Conservation (phyloP, 2,329 filamentous ascomycete genomes). For the Aspergillus sp. region DNA sequence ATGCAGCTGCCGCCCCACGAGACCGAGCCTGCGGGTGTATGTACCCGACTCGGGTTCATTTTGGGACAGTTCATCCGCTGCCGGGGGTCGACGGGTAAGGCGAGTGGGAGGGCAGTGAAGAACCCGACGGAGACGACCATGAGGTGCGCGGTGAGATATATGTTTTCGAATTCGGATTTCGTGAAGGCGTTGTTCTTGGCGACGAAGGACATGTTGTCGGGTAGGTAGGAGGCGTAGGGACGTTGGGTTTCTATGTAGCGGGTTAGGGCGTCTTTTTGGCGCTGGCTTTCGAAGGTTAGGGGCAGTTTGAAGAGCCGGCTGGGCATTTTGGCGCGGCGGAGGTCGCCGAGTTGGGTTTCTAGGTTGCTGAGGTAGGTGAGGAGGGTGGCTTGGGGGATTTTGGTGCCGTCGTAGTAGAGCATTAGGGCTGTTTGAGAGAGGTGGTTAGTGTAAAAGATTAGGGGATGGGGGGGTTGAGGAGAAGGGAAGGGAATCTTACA, state of each 20-base stretch:
- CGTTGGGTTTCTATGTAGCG: constrained; percentile 64
- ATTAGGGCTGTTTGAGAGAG: constrained; percentile 34
- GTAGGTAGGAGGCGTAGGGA: constrained; percentile 61
- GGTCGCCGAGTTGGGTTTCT: constrained; percentile 41
- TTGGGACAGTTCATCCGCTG: constrained; percentile 56
- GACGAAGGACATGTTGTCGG: constrained; percentile 60
- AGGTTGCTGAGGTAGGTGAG: constrained; percentile 37
- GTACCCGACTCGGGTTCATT: constrained; percentile 57
- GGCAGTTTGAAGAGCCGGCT: constrained; percentile 48
- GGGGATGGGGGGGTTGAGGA: too few species aligned
- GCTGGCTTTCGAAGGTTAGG: constrained; percentile 41
- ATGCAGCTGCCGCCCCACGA: constrained; percentile 58
- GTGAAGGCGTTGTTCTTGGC: constrained; percentile 56
- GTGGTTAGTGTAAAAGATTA: not conserved
- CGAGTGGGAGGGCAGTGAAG: constrained; percentile 55
- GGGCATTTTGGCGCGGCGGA: constrained; percentile 42
- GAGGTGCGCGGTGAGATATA: constrained; percentile 51
- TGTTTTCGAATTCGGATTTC: constrained; percentile 49
- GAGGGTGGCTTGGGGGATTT: constrained; percentile 38
- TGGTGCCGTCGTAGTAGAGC: constrained; percentile 48
- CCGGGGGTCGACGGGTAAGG: constrained; percentile 54
- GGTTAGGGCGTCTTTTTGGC: constrained; percentile 52
- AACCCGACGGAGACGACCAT: constrained; percentile 57
- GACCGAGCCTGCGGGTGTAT: constrained; percentile 57
- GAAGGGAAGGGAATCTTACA: constrained; percentile 20